A percentile compares a stretch with the other conserved stretches of the same genome.
Evolutionary conservation across 225 moss, liverwort and hornwort species (phyloP).

Genomic region (Neckera pumila): DNA sequence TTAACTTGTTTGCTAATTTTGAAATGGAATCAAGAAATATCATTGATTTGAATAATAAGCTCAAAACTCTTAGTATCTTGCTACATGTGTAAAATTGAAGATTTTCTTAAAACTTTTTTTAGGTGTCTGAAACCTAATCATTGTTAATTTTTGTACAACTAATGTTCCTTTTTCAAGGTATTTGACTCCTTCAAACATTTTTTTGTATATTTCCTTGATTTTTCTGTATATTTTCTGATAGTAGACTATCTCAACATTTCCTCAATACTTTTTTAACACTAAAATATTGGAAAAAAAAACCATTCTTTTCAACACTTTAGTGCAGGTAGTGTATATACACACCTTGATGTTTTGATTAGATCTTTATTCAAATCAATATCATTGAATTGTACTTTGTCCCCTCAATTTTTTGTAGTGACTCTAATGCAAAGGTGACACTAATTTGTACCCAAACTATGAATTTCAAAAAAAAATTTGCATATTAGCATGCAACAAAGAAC

Average conservation of each 20-base stretch:
- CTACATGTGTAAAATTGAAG: no score
- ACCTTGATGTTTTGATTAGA: background rate
- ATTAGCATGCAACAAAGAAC: accelerated
- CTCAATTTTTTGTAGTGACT: no score
- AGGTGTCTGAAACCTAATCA: no score
- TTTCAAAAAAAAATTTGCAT: background rate
- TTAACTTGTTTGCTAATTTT: no score
- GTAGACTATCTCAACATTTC: background rate
- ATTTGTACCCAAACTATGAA: accelerated
- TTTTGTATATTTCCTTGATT: background rate
- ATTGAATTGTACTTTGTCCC: background rate
- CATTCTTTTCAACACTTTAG: background rate
- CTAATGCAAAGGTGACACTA: background rate
- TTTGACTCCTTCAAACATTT: background rate
- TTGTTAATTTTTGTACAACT: no score
- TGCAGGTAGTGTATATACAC: background rate
- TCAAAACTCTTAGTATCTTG: no score
- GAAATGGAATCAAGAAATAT: no score
- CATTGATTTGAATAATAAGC: no score
- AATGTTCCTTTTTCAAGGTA: background rate
- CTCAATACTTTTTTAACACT: background rate
- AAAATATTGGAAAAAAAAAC: background rate
- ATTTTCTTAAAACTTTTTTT: no score
- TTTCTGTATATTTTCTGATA: background rate
- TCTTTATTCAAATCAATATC: background rate